These are phyloP conservation scores for Chytridium lagenaria DNA, from an alignment of 371 early-diverging fungal genomes.

Conservation along the genomic window DNA sequence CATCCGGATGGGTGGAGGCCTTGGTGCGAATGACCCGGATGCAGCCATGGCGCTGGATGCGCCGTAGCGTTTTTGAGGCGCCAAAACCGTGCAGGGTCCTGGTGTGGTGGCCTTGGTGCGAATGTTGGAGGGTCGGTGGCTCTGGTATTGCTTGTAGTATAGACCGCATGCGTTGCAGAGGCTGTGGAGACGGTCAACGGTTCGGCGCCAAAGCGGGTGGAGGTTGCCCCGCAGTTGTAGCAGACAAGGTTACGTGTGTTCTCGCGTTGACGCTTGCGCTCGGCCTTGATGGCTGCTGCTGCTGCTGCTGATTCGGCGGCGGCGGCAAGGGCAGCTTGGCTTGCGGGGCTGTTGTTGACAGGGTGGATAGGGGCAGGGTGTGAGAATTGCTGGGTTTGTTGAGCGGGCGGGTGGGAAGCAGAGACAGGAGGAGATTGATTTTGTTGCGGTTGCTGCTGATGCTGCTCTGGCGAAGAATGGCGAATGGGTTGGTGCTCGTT, in stretches of 20 bases:
- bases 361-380: too few species aligned
- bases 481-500: too few species aligned
- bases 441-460: too few species aligned
- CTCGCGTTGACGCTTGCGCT: constrained; percentile 37
- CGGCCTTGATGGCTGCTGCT: constrained; percentile 1
- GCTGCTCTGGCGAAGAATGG: too few species aligned
- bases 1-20: too few species aligned
- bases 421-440: not conserved
- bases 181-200: constrained; percentile 65
- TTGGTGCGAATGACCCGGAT: too few species aligned
- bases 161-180: constrained; percentile 87
- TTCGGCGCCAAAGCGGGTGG: constrained; percentile 82
- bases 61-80: too few species aligned
- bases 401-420: not conserved
- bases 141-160: constrained; percentile 78
- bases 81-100: too few species aligned
- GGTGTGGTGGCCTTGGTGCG: constrained; percentile 35
- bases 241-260: constrained; percentile 71
- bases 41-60: too few species aligned
- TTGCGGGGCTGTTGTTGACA: not conserved
- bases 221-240: constrained; percentile 78
- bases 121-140: constrained; percentile 65
- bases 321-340: too few species aligned
- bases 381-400: not conserved
- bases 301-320: too few species aligned